A percentile compares a stretch with the other conserved stretches of the same genome.
Evolutionary conservation across 345 rosid genomes (phyloP).

Genomic region (Brassica rapa): DNA sequence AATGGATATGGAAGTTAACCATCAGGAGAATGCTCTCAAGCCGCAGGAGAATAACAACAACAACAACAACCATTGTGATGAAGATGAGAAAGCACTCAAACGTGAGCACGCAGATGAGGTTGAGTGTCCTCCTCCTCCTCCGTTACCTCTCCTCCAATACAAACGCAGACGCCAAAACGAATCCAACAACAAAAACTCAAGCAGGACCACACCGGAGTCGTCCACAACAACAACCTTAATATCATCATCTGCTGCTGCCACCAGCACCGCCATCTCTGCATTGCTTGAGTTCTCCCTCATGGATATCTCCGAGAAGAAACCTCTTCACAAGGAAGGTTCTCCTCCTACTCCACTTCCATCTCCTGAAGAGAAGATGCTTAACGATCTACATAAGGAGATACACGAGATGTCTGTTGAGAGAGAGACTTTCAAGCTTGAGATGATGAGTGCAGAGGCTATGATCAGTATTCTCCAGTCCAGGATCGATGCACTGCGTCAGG

Average conservation of each 20-base stretch:
- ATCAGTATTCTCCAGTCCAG: slow-evolving; percentile 72
- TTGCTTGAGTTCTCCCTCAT: slow-evolving; percentile 73
- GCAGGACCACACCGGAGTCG: slow-evolving; percentile 61
- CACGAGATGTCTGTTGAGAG: slow-evolving; percentile 70
- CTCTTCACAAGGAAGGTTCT: slow-evolving; percentile 22
- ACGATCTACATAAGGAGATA: slow-evolving; percentile 62
- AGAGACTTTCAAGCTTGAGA: slow-evolving; percentile 71
- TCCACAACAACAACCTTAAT: slow-evolving; percentile 57
- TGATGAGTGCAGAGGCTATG: slow-evolving; percentile 85
- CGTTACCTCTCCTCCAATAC: slow-evolving; percentile 67
- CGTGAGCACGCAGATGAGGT: slow-evolving; percentile 34
- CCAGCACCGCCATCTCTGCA: slow-evolving; percentile 70
- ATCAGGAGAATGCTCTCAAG: slow-evolving; percentile 22
- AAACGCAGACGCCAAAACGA: slow-evolving; percentile 77
- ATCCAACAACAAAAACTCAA: slow-evolving; percentile 59
- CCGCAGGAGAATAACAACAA: slow-evolving; percentile 11
- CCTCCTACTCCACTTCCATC: slow-evolving; percentile 29
- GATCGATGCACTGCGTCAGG: slow-evolving; percentile 59
- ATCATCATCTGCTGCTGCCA: slow-evolving; percentile 48
- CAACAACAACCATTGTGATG: background rate
- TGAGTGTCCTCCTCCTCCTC: slow-evolving; percentile 53
- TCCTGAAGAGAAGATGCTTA: slow-evolving; percentile 40
- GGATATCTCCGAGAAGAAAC: slow-evolving; percentile 37
- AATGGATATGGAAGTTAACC: slow-evolving; percentile 27
- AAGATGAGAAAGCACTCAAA: slow-evolving; percentile 31